Evolutionary conservation across 1,284 basidiomycete species (phyloP), one percentile per base, ranked within the genome.

Genomic region (Cutaneotrichosporon sp.): DNA sequence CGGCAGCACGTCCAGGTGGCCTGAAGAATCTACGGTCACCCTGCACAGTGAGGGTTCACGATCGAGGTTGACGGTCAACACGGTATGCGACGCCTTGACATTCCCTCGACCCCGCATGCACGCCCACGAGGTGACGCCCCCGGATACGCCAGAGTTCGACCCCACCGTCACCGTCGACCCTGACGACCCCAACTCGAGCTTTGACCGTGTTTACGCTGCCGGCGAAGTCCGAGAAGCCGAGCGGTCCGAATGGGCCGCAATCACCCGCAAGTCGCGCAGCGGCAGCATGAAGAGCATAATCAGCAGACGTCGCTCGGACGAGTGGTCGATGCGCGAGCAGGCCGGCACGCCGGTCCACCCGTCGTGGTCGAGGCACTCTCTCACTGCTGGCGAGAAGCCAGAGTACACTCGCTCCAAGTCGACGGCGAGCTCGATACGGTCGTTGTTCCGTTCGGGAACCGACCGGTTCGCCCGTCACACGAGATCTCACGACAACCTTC

Each of bases 61-160:
- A 8, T 66, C 64, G 1, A 47, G 64, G 4, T 34, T 66, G 3
- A 56, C 64, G 5, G 64, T 66, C 13, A 59, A 49, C 24, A 73
- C 72, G 10, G 61, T 74, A 62, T 76, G 76, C 62, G 76, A 77
- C 54, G 67, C 72, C 55, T 64, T 75, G 45, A 68, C 75, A 20
- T 64, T 75, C 45, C 75, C 76, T 18, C 65, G 68, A 24, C 76
- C 76, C 1, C 62, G 68, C 13, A 65, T 78, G 51, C 65, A 70
- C 25, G 69, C 76, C 25, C 72, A 72, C 58, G 65, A 67, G 27
- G 70, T 76, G 51, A 78, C 74, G 3, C 76, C 76, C 6, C 74
- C 74, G 6, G 62, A 59, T 3, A 69, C 58, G 18, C 74, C 75
- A 0, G 63, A 69, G 16, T 27, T 50, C 13, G 56, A 64, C 34